phyloP scores from a whole-genome alignment of 192 early-diverging fungal genomes.

The Spizellomyces punctatus region DNA sequence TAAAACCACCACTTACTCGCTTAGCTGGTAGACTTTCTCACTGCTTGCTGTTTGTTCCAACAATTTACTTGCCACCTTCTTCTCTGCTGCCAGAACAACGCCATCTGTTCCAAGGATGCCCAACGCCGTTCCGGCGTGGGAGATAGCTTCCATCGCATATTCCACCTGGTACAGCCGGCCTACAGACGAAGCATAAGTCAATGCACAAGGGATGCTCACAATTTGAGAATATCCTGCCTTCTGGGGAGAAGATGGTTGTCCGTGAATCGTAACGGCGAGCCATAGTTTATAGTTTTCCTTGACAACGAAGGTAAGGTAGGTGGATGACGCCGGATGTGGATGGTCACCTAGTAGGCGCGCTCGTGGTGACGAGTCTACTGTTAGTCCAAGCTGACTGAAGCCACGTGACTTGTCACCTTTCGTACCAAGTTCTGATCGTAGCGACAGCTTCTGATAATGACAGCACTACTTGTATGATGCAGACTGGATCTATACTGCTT shows the following conservation, averaged over 20 bases:
- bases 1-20: conserved; percentile 65
- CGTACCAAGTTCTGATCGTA: too few relatives aligned
- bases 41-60: conserved; percentile 80
- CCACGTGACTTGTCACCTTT: not conserved
- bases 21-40: conserved; percentile 97
- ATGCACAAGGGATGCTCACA: not conserved
- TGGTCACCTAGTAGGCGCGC: too few relatives aligned
- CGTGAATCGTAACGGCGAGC: conserved; percentile 97
- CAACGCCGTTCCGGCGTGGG: conserved; percentile 91
- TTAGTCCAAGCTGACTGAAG: not conserved
- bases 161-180: conserved; percentile 99
- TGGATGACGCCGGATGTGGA: too few relatives aligned
- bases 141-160: conserved; percentile 99
- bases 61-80: conserved; percentile 91
- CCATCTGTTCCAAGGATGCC: conserved; percentile 92
- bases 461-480: too few relatives aligned
- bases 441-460: too few relatives aligned
- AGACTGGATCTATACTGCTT: too few relatives aligned
- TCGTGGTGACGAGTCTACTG: not conserved
- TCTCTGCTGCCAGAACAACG: conserved; percentile 95
- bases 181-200: conserved; percentile 33
- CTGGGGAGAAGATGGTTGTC: conserved; percentile 99
- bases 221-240: conserved; percentile 66
- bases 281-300: conserved; percentile 53
- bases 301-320: not conserved